These are phyloP conservation scores for Lecanicillium sp. DNA, from an alignment of 2,329 filamentous ascomycete genomes.

Conservation along the genomic window DNA sequence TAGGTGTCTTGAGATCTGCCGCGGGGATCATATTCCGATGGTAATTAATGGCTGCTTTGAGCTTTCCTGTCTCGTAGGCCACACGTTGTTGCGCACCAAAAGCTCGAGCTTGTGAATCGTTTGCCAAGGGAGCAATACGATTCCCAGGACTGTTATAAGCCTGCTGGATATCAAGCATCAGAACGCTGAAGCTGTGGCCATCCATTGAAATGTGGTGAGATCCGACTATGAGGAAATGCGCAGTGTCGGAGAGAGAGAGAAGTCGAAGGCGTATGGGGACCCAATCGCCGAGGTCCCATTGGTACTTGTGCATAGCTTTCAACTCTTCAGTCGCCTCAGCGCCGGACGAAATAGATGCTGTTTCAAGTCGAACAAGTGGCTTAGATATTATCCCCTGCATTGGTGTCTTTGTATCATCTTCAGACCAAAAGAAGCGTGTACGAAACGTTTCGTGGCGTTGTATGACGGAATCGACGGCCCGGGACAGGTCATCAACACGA, in stretches of 20 bases:
- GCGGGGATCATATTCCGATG: neutral
- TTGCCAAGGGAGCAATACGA: neutral
- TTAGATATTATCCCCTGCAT: conserved; percentile 11
- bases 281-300: conserved; percentile 1
- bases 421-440: conserved; percentile 20
- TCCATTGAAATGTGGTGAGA: conserved; percentile 3
- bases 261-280: neutral
- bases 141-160: neutral
- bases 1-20: neutral
- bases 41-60: neutral
- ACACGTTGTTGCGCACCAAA: neutral
- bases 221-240: neutral
- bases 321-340: neutral
- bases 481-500: conserved; percentile 17
- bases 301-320: neutral
- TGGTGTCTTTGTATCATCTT: conserved; percentile 9
- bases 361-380: conserved; percentile 10
- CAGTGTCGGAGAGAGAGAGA: neutral
- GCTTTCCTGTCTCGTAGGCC: neutral
- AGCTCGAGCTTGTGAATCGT: neutral
- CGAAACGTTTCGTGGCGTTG: conserved; percentile 24
- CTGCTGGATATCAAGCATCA: neutral
- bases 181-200: conserved; percentile 2
- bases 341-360: neutral
- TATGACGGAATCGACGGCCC: conserved; percentile 23